These are phyloP conservation scores for Corrigiola litoralis DNA, from an alignment of 179 eudicot species.

Conservation along the genomic window DNA sequence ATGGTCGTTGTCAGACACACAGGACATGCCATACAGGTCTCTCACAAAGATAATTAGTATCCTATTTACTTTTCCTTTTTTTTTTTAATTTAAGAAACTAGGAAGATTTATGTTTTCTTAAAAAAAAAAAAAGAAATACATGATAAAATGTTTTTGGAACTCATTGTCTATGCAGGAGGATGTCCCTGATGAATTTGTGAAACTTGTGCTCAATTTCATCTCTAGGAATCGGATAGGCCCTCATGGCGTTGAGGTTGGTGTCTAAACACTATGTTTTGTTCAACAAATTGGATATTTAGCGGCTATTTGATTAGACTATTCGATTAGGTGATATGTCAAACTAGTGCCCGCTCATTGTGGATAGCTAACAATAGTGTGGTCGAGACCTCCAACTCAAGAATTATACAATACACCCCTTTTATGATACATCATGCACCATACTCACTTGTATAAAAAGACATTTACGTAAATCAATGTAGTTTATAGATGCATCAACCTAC, in stretches of 20 bases:
- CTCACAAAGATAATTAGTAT: neutral
- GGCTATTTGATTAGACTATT: neutral
- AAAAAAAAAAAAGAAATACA: too few species aligned
- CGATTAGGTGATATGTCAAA: neutral
- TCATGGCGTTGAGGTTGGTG: constrained; percentile 75
- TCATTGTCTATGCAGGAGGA: constrained; percentile 60
- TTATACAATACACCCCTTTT: too few species aligned
- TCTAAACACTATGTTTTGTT: neutral
- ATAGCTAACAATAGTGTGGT: too few species aligned
- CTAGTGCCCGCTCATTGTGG: too few species aligned
- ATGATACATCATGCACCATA: too few species aligned
- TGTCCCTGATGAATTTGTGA: constrained; percentile 81
- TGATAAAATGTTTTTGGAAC: neutral
- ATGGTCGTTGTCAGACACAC: constrained; percentile 93
- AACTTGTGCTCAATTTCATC: constrained; percentile 65
- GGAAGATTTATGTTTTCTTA: too few species aligned
- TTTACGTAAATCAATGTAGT: too few species aligned
- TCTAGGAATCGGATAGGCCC: constrained; percentile 83
- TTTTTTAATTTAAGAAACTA: too few species aligned
- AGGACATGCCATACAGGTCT: constrained; percentile 97
- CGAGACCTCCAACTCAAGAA: too few species aligned
- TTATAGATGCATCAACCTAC: too few species aligned
- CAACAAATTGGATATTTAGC: neutral
- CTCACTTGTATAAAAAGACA: too few species aligned
- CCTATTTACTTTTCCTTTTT: too few species aligned